phyloP scores from a whole-genome alignment of 352 stramenopile genomes.

The Phytophthora multivora region DNA sequence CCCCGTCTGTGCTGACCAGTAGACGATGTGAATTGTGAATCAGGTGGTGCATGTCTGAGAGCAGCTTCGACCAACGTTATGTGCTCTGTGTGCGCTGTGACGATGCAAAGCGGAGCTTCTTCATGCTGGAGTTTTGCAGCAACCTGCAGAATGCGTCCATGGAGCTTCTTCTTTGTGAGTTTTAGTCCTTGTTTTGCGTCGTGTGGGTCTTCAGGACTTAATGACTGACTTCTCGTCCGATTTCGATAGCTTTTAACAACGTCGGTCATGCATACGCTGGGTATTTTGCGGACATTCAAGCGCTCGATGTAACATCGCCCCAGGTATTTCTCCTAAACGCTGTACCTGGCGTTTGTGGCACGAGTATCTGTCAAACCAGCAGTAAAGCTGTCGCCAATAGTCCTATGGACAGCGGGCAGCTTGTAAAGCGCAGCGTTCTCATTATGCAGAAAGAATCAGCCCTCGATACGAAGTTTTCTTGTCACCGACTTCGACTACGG shows the following conservation, averaged over 20 bases:
- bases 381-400: slow-evolving; percentile 2
- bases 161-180: slow-evolving; percentile 52
- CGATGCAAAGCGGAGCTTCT: slow-evolving; percentile 52
- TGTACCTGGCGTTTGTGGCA: slow-evolving; percentile 18
- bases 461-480: slow-evolving; percentile 34
- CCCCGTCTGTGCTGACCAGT: neutral
- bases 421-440: slow-evolving; percentile 58
- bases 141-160: slow-evolving; percentile 33
- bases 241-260: slow-evolving; percentile 48
- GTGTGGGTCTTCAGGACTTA: neutral
- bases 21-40: slow-evolving; percentile 4
- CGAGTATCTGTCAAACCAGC: neutral
- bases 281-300: slow-evolving; percentile 24
- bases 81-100: slow-evolving; percentile 50
- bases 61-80: slow-evolving; percentile 27
- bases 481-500: slow-evolving; percentile 43
- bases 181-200: neutral
- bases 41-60: slow-evolving; percentile 31
- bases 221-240: neutral
- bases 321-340: slow-evolving; percentile 54
- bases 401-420: slow-evolving; percentile 13
- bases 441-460: slow-evolving; percentile 38
- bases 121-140: slow-evolving; percentile 54
- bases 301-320: slow-evolving; percentile 1
- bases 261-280: slow-evolving; percentile 45